Evolutionary conservation across 169 alveolate genomes (phyloP).

Genomic region (Plasmodium billcollinsi): DNA sequence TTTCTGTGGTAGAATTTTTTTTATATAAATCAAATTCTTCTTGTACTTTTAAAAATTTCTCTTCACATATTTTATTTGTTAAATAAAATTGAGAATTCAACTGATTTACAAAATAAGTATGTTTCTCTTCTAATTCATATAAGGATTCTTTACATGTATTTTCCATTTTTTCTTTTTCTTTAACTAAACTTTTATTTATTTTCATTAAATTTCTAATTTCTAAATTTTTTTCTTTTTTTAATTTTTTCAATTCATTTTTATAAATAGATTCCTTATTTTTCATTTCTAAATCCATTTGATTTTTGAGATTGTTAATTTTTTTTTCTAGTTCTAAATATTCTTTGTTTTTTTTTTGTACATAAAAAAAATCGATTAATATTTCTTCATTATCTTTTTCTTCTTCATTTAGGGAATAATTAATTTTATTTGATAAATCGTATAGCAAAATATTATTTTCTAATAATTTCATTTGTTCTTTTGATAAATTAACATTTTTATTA

Average conservation of each 20-base stretch:
- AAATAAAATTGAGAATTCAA: constrained; percentile 72
- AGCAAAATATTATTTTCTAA: constrained; percentile 15
- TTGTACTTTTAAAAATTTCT: constrained; percentile 53
- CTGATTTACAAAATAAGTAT: constrained; percentile 69
- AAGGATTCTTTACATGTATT: constrained; percentile 42
- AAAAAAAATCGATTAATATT: constrained; percentile 55
- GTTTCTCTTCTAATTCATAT: constrained; percentile 71
- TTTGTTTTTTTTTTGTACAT: constrained; percentile 66
- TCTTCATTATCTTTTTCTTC: constrained; percentile 73
- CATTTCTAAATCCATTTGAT: constrained; percentile 75
- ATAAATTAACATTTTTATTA: background rate
- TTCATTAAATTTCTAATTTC: constrained; percentile 47
- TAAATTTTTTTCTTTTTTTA: constrained; percentile 54
- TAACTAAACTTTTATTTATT: constrained; percentile 55
- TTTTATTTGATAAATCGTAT: constrained; percentile 45
- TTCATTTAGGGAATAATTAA: constrained; percentile 29
- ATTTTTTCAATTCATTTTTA: constrained; percentile 57
- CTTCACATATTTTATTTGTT: constrained; percentile 75
- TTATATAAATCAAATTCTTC: constrained; percentile 62
- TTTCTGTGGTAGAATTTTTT: constrained; percentile 37
- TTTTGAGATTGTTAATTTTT: constrained; percentile 50
- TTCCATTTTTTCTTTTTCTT: constrained; percentile 71
- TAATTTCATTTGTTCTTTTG: constrained; percentile 2
- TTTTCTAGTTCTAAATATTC: constrained; percentile 65
- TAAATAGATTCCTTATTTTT: constrained; percentile 76